These are phyloP conservation scores for Blastocystis sp. DNA, from an alignment of 352 stramenopile genomes.

Conservation along the genomic window DNA sequence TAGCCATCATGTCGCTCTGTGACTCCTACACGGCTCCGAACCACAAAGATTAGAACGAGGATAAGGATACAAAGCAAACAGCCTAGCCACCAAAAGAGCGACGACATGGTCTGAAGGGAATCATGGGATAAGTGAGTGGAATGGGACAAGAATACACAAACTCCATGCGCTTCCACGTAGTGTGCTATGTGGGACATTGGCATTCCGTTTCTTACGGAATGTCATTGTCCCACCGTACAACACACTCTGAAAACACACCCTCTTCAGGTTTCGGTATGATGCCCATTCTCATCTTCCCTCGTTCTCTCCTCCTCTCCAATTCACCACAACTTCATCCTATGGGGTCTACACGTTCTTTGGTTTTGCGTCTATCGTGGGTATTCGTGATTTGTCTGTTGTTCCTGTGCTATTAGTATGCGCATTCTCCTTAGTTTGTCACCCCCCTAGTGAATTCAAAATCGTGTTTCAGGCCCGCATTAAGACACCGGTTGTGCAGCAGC, in stretches of 20 bases:
- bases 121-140: not conserved
- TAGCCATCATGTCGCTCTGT: not conserved
- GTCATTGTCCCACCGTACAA: too few relatives aligned
- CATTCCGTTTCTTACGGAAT: too few relatives aligned
- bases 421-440: not conserved
- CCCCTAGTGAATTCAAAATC: not conserved
- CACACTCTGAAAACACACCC: too few relatives aligned
- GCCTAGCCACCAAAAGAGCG: not conserved
- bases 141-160: not conserved
- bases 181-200: too few relatives aligned
- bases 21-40: not conserved
- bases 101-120: not conserved
- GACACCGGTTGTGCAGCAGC: not conserved
- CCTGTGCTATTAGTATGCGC: slow-evolving; percentile 15
- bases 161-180: too few relatives aligned
- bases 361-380: not conserved
- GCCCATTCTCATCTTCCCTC: too few relatives aligned
- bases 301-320: not conserved
- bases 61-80: not conserved
- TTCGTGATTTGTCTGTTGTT: not conserved
- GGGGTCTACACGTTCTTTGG: not conserved
- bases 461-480: not conserved
- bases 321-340: not conserved
- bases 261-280: too few relatives aligned
- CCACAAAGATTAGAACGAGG: not conserved